phyloP scores from a whole-genome alignment of 257 asterid species.

The Jacaranda copaia region DNA sequence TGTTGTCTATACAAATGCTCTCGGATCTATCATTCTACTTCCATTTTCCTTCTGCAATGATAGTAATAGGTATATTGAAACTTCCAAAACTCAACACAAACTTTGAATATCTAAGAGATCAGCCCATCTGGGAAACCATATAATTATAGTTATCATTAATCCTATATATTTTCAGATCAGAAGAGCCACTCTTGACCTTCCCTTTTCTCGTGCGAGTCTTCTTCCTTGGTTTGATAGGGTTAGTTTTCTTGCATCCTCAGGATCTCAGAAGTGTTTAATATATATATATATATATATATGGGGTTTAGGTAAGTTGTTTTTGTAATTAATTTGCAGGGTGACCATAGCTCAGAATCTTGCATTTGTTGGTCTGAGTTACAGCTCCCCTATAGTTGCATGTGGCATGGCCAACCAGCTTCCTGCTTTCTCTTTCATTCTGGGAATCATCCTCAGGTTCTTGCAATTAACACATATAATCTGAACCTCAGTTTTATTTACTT shows the following conservation, averaged over 20 bases:
- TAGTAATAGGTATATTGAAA: conserved; percentile 45
- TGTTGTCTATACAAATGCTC: conserved; percentile 76
- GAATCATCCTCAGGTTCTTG: conserved; percentile 62
- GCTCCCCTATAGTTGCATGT: conserved; percentile 85
- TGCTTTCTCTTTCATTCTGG: conserved; percentile 67
- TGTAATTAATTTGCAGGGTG: conserved; percentile 52
- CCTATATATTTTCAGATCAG: conserved; percentile 48
- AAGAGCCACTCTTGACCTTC: conserved; percentile 51
- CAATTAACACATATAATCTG: neutral
- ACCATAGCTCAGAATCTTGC: conserved; percentile 77
- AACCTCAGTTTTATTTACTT: neutral
- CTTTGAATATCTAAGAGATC: no score
- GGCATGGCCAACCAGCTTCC: conserved; percentile 78
- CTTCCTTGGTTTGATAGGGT: conserved; percentile 79
- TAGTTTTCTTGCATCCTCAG: conserved; percentile 10
- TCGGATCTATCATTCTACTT: conserved; percentile 64
- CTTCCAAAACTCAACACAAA: neutral
- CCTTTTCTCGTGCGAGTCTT: conserved; percentile 56
- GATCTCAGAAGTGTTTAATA: neutral
- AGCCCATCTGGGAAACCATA: no score
- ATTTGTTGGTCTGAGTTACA: conserved; percentile 73
- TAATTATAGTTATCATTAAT: neutral
- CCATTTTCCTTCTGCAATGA: conserved; percentile 49
- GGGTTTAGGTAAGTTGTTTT: neutral
- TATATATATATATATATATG: neutral